phyloP scores from a whole-genome alignment of 129 eudicot genomes.

The Helianthus tuberosus region DNA sequence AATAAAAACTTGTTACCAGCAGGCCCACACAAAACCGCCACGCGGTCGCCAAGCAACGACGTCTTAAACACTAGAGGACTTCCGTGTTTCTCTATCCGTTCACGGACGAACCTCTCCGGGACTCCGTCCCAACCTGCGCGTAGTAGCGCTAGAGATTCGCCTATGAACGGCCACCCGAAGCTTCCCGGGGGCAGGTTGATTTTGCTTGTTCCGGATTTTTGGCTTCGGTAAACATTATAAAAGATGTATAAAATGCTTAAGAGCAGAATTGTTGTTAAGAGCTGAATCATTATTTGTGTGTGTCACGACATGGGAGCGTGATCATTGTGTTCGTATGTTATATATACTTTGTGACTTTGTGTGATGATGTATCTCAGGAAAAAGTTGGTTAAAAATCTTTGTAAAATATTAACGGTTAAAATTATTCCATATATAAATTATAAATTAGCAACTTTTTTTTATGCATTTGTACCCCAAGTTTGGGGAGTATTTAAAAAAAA shows the following conservation, averaged over 20 bases:
- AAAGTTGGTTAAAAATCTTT: too few species aligned
- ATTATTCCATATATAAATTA: too few species aligned
- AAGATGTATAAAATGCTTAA: neutral
- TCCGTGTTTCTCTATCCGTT: constrained; percentile 26
- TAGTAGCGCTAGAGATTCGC: constrained; percentile 20
- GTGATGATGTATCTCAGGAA: neutral
- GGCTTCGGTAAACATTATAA: neutral
- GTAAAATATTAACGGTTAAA: too few species aligned
- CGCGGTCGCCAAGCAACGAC: constrained; percentile 32
- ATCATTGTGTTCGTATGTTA: neutral
- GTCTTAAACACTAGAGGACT: constrained; percentile 45
- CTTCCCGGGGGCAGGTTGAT: constrained; percentile 29
- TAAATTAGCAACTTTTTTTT: too few species aligned
- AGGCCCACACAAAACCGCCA: constrained; percentile 37
- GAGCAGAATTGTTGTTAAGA: neutral
- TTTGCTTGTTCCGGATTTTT: neutral
- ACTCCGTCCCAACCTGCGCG: constrained; percentile 18
- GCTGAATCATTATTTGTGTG: neutral
- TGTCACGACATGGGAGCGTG: neutral
- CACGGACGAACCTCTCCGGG: constrained; percentile 31
- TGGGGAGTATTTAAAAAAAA: too few species aligned
- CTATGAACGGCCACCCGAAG: constrained; percentile 30
- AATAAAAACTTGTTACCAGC: constrained; percentile 58
- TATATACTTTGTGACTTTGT: neutral
- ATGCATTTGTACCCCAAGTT: too few species aligned